phyloP scores from a whole-genome alignment of 441 rosid genomes.

The Populus tomentosa region DNA sequence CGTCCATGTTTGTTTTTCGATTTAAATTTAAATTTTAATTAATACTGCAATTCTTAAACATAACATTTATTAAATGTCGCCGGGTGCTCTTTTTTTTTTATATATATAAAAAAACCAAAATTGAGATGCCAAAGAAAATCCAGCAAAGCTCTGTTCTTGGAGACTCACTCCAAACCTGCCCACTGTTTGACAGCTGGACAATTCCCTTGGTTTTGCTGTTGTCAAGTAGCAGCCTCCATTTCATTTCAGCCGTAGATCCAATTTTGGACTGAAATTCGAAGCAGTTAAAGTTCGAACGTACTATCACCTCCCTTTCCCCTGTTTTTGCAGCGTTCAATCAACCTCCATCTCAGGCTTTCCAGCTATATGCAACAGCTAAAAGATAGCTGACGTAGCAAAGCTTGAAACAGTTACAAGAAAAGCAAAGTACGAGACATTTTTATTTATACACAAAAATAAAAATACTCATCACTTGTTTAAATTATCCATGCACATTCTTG shows the following conservation, averaged over 20 bases:
- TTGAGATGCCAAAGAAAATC: neutral
- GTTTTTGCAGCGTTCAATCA: neutral
- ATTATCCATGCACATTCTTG: neutral
- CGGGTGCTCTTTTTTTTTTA: no score
- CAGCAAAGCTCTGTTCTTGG: neutral
- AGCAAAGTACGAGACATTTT: slow-evolving; percentile 1
- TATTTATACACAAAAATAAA: neutral
- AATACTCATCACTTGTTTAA: neutral
- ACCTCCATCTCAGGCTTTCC: neutral
- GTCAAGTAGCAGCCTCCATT: neutral
- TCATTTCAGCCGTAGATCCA: neutral
- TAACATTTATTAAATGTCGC: no score
- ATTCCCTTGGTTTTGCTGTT: neutral
- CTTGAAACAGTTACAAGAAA: neutral
- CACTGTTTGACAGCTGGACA: neutral
- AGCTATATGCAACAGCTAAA: neutral
- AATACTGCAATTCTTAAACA: no score
- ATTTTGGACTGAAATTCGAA: neutral
- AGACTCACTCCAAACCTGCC: neutral
- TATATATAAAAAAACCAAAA: neutral
- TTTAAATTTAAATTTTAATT: no score
- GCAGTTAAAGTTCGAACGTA: neutral
- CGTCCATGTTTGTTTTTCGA: no score
- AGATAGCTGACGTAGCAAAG: neutral
- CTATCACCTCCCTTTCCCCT: neutral